Conservation (phyloP, 495 filamentous ascomycete species). For the Neurospora sp. region DNA sequence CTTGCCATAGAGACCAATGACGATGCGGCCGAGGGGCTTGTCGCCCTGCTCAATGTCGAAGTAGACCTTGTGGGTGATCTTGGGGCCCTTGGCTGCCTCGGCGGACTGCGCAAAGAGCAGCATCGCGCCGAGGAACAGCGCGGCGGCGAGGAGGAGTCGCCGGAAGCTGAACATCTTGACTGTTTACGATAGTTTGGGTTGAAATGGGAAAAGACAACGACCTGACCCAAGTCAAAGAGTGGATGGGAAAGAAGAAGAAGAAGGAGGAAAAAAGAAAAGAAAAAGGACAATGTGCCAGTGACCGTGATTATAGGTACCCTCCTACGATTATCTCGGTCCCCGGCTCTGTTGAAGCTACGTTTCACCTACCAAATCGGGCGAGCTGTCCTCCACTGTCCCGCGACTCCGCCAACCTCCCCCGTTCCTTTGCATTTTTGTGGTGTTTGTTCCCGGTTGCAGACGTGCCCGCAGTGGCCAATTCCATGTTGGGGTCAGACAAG, state of each 20-base stretch:
- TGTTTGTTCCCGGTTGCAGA: too few species aligned
- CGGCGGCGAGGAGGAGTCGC: slow-evolving; percentile 50
- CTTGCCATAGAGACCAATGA: slow-evolving; percentile 94
- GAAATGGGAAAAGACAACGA: background rate
- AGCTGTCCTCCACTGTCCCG: background rate
- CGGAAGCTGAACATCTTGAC: slow-evolving; percentile 45
- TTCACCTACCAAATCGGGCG: slow-evolving; percentile 15
- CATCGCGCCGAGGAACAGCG: slow-evolving; percentile 63
- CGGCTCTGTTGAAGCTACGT: slow-evolving; percentile 23
- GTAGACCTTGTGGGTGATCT: slow-evolving; percentile 95
- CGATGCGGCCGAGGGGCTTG: slow-evolving; percentile 71
- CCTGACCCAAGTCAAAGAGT: background rate
- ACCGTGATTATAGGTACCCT: background rate
- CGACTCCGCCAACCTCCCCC: background rate
- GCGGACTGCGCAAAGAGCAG: slow-evolving; percentile 61
- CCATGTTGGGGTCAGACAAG: background rate
- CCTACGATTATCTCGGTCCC: background rate
- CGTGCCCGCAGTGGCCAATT: too few species aligned
- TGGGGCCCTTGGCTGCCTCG: slow-evolving; percentile 76
- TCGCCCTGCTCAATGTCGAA: slow-evolving; percentile 93
- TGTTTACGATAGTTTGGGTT: background rate
- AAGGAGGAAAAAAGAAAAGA: background rate
- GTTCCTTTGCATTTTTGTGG: too few species aligned
- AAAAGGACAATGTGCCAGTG: background rate
- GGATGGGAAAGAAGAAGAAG: background rate